Conservation (phyloP, 768 basidiomycete genomes). For the Suillus hirtellus region DNA sequence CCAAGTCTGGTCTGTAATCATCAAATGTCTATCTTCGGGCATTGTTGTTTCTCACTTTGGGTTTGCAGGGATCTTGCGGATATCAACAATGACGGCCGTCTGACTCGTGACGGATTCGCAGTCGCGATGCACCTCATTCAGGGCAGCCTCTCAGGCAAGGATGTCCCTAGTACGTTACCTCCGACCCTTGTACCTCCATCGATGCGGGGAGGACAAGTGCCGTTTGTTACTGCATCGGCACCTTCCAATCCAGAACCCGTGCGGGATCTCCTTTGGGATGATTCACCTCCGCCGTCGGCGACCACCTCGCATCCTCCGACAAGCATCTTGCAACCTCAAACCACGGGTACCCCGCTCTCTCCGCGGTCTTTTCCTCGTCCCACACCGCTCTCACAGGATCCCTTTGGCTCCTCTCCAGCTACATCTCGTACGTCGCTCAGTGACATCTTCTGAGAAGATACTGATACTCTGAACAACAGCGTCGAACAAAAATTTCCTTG, state of each 20-base stretch:
- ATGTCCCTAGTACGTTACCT: conserved; percentile 73
- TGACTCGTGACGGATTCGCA: conserved; percentile 92
- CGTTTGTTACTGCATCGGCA: conserved; percentile 40
- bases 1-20: conserved; percentile 73
- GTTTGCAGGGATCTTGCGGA: conserved; percentile 88
- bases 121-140: conserved; percentile 95
- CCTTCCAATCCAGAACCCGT: conserved; percentile 41
- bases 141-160: conserved; percentile 75
- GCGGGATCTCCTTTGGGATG: conserved; percentile 55
- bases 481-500: conserved; percentile 58
- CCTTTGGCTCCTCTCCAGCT: conserved; percentile 45
- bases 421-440: conserved; percentile 23
- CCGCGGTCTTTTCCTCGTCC: conserved; percentile 29
- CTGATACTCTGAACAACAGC: conserved; percentile 14
- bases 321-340: conserved; percentile 35
- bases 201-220: conserved; percentile 49
- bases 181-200: conserved; percentile 79
- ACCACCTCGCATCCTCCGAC: conserved; percentile 36
- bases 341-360: conserved; percentile 35
- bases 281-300: conserved; percentile 45
- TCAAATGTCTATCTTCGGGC: background rate
- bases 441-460: conserved; percentile 6
- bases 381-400: conserved; percentile 39
- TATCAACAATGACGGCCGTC: conserved; percentile 79
- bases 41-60: conserved; percentile 12